phyloP scores from a whole-genome alignment of 768 basidiomycete species.

The Dentipellis sp. region DNA sequence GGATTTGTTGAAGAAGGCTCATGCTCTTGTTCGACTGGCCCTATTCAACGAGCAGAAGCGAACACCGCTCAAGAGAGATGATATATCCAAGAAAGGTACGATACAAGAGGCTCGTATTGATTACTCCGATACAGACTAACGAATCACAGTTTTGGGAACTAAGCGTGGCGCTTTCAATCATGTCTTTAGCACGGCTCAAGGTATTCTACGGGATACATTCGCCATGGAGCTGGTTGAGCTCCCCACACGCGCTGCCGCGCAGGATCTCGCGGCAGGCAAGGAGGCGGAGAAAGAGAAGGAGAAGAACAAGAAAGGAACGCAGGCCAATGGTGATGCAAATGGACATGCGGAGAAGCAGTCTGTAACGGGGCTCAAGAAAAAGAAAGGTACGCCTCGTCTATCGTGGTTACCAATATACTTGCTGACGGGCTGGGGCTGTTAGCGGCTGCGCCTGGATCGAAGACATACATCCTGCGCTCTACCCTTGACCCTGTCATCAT shows the following conservation, averaged over 20 bases:
- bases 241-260: conserved; percentile 47
- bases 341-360: conserved; percentile 6
- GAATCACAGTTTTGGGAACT: conserved; percentile 34
- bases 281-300: conserved; percentile 31
- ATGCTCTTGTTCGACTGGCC: conserved; percentile 69
- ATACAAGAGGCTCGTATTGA: neutral
- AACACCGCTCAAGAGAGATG: conserved; percentile 61
- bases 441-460: conserved; percentile 55
- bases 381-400: conserved; percentile 40
- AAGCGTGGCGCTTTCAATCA: conserved; percentile 50
- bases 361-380: conserved; percentile 43
- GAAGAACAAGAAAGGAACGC: conserved; percentile 22
- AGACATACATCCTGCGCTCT: conserved; percentile 81
- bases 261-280: conserved; percentile 29
- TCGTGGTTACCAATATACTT: neutral
- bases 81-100: conserved; percentile 77
- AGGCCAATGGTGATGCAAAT: conserved; percentile 10
- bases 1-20: conserved; percentile 59
- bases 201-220: conserved; percentile 52
- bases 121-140: neutral
- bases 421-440: conserved; percentile 5
- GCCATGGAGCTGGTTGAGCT: conserved; percentile 85
- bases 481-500: conserved; percentile 53
- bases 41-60: conserved; percentile 74
- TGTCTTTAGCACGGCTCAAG: conserved; percentile 58